These are phyloP conservation scores for Suhomyces emberorum DNA, from an alignment of 805 yeast species.

Conservation along the genomic window DNA sequence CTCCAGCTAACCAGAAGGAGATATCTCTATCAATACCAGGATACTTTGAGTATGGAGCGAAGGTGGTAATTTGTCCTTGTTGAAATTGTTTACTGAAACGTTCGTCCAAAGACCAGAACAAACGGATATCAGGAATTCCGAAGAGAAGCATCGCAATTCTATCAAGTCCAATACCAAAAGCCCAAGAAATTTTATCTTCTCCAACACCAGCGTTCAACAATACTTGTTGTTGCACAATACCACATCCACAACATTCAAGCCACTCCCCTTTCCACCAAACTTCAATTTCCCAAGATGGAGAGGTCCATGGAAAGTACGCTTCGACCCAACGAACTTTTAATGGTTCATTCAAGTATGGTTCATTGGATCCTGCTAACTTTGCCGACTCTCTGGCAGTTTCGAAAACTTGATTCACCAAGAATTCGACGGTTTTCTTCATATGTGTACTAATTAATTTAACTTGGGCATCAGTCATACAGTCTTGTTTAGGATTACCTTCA, in stretches of 20 bases:
- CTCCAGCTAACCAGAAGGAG: conserved; percentile 80
- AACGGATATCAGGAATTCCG: conserved; percentile 91
- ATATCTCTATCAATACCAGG: conserved; percentile 87
- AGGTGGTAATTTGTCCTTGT: conserved; percentile 61
- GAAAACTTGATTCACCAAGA: conserved; percentile 79
- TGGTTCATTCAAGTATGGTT: conserved; percentile 65
- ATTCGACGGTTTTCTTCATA: conserved; percentile 81
- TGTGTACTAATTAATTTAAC: conserved; percentile 69
- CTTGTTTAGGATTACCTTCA: conserved; percentile 75
- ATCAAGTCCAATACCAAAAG: conserved; percentile 94
- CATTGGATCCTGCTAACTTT: conserved; percentile 53
- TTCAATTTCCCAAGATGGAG: conserved; percentile 97
- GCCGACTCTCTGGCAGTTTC: conserved; percentile 65
- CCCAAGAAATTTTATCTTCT: conserved; percentile 81
- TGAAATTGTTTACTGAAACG: conserved; percentile 73
- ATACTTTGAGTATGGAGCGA: conserved; percentile 85
- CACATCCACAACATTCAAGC: conserved; percentile 97
- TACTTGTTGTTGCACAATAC: conserved; percentile 79
- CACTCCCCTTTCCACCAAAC: conserved; percentile 99
- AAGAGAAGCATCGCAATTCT: conserved; percentile 93
- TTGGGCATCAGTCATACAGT: conserved; percentile 66
- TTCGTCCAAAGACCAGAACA: conserved; percentile 85
- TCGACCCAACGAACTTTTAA: conserved; percentile 90
- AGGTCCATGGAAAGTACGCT: conserved; percentile 96
- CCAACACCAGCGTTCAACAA: conserved; percentile 64